Evolutionary conservation across 371 early-diverging fungal genomes (phyloP).

Genomic region (Lichtheimia corymbifera): DNA sequence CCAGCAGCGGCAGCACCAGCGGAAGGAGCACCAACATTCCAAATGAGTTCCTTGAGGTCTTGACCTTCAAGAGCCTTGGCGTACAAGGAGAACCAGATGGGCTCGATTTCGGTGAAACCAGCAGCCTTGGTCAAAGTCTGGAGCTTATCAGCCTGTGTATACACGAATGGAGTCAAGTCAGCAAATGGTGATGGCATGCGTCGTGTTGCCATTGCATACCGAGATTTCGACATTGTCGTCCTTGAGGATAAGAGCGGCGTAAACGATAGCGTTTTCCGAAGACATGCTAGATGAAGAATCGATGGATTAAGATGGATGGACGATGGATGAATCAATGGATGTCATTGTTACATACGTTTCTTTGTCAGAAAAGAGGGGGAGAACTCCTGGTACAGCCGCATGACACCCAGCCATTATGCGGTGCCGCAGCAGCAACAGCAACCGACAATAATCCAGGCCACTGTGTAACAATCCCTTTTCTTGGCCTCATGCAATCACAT

Average conservation of each 20-base stretch:
- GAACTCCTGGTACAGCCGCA: background rate
- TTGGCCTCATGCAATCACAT: too few relatives aligned
- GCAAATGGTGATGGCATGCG: background rate
- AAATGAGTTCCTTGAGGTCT: constrained; percentile 87
- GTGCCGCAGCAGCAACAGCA: too few relatives aligned
- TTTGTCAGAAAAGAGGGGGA: background rate
- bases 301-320: constrained; percentile 16
- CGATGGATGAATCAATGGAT: constrained; percentile 7
- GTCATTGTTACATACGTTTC: background rate
- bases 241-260: constrained; percentile 97
- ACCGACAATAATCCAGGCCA: too few relatives aligned
- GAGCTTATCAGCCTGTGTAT: constrained; percentile 94
- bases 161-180: background rate
- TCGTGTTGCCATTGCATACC: constrained; percentile 55
- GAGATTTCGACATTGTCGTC: constrained; percentile 97
- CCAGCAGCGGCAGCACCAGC: constrained; percentile 63
- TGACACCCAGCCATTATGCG: too few relatives aligned
- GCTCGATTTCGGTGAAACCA: constrained; percentile 84
- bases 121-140: constrained; percentile 90
- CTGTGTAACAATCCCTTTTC: too few relatives aligned
- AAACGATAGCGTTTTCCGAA: constrained; percentile 91
- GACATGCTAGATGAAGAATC: constrained; percentile 38
- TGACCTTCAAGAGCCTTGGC: constrained; percentile 97
- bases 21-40: constrained; percentile 89
- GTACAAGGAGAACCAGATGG: constrained; percentile 95